Percentiles rank a stretch among this genome's conserved stretches.
Conservation (phyloP, 2,329 filamentous ascomycete species). For the Diaporthe eres region DNA sequence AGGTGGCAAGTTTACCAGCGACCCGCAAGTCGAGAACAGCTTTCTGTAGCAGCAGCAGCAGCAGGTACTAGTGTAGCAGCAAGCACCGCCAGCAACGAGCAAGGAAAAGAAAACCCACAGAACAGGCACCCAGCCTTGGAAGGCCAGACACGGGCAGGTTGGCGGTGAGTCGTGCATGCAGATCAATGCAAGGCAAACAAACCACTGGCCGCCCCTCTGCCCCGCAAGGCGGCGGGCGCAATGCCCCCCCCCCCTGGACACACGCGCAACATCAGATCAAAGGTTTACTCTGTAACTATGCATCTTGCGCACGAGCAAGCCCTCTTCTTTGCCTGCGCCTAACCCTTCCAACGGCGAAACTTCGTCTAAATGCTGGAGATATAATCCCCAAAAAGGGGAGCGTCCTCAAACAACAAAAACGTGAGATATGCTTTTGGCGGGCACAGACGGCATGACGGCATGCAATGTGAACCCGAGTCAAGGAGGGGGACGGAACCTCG, state of each 20-base stretch:
- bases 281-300: neutral
- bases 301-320: neutral
- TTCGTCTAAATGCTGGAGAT: constrained; percentile 24
- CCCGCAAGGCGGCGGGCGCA: constrained; percentile 16
- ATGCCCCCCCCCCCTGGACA: neutral
- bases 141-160: constrained; percentile 14
- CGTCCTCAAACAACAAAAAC: neutral
- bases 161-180: constrained; percentile 33
- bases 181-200: constrained; percentile 25
- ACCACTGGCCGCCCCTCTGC: constrained; percentile 1
- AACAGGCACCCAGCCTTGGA: constrained; percentile 12
- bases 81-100: neutral
- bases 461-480: constrained; percentile 18
- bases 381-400: neutral
- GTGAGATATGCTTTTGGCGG: constrained; percentile 16
- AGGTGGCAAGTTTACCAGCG: neutral
- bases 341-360: constrained; percentile 1
- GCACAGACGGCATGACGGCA: constrained; percentile 6
- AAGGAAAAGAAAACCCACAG: neutral
- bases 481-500: neutral
- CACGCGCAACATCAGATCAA: constrained; percentile 16
- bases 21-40: neutral
- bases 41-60: neutral
- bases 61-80: neutral
- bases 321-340: neutral